phyloP scores from a whole-genome alignment of 2,329 filamentous ascomycete species.

The Pestalotiopsis sp. region DNA sequence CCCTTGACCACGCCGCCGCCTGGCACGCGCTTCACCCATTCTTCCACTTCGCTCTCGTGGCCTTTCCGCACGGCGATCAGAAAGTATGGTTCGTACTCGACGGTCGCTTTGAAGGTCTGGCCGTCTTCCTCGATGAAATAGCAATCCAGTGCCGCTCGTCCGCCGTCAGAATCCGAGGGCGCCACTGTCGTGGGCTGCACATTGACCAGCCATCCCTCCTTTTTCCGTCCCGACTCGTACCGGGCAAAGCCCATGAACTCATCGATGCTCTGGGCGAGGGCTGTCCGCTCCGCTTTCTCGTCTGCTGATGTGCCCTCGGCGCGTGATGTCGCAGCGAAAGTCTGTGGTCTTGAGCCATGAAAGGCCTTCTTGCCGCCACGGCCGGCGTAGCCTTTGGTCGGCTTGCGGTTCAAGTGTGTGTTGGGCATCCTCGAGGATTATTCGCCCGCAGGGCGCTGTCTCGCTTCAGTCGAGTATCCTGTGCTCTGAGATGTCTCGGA shows the following conservation, averaged over 20 bases:
- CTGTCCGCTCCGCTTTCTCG: slow-evolving; percentile 86
- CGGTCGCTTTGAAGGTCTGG: slow-evolving; percentile 89
- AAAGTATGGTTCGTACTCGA: slow-evolving; percentile 98
- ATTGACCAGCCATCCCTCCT: slow-evolving; percentile 92
- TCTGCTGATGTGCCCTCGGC: slow-evolving; percentile 88
- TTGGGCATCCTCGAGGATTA: slow-evolving; percentile 55
- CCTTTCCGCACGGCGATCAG: slow-evolving; percentile 87
- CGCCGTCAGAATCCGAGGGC: slow-evolving; percentile 73
- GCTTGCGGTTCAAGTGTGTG: slow-evolving; percentile 56
- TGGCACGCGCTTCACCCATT: slow-evolving; percentile 82
- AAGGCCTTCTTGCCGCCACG: slow-evolving; percentile 69
- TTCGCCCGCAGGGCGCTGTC: neutral
- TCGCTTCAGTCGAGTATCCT: neutral
- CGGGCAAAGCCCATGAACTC: slow-evolving; percentile 92
- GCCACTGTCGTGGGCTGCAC: slow-evolving; percentile 82
- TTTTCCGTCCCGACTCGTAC: slow-evolving; percentile 81
- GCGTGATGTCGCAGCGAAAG: slow-evolving; percentile 75
- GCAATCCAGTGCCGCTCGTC: slow-evolving; percentile 89
- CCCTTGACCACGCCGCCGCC: slow-evolving; percentile 82
- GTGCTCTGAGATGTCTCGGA: neutral
- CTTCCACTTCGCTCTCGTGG: slow-evolving; percentile 90
- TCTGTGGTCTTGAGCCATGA: slow-evolving; percentile 68
- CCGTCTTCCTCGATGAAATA: slow-evolving; percentile 94
- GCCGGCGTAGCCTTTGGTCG: slow-evolving; percentile 69
- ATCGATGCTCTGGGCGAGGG: slow-evolving; percentile 86